A percentile compares a stretch with the other conserved stretches of the same genome.
phyloP scores from a whole-genome alignment of 192 early-diverging fungal genomes.

The Physocladia obscura region DNA sequence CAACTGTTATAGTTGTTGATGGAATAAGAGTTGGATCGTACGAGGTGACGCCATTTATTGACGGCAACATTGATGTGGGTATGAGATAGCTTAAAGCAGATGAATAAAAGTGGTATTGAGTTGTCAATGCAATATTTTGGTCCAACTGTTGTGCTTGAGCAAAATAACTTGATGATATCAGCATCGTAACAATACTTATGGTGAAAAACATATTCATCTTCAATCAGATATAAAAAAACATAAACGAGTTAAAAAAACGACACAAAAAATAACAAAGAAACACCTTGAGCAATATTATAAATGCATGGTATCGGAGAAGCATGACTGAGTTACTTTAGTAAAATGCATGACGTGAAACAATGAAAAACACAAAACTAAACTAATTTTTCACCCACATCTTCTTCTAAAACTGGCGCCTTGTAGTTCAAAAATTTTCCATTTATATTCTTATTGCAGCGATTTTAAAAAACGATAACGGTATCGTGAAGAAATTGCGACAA shows the following conservation, averaged over 20 bases:
- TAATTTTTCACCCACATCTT: conserved; percentile 25
- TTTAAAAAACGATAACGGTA: not conserved
- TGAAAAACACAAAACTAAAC: not conserved
- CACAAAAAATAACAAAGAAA: conserved; percentile 39
- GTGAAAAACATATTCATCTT: conserved; percentile 15
- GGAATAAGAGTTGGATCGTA: not conserved
- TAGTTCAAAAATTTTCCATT: conserved; percentile 40
- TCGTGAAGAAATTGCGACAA: not conserved
- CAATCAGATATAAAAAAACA: not conserved
- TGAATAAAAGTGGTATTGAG: not conserved
- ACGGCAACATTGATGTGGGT: conserved; percentile 29
- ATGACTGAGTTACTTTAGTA: conserved; percentile 1
- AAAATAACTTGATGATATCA: conserved; percentile 16
- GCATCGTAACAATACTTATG: not conserved
- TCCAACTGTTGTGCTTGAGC: not conserved
- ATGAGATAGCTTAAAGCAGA: not conserved
- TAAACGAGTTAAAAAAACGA: conserved; percentile 7
- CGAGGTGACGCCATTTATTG: not conserved
- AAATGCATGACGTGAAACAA: too few relatives aligned
- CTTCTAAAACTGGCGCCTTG: conserved; percentile 42
- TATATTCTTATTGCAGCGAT: conserved; percentile 3
- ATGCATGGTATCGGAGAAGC: conserved; percentile 42
- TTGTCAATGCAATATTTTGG: not conserved
- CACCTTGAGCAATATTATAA: conserved; percentile 45
- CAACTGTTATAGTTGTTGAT: conserved; percentile 8